Percentiles rank a stretch among this genome's conserved stretches.
phyloP scores from a whole-genome alignment of 2,329 filamentous ascomycete genomes.

The Fusarium poae region DNA sequence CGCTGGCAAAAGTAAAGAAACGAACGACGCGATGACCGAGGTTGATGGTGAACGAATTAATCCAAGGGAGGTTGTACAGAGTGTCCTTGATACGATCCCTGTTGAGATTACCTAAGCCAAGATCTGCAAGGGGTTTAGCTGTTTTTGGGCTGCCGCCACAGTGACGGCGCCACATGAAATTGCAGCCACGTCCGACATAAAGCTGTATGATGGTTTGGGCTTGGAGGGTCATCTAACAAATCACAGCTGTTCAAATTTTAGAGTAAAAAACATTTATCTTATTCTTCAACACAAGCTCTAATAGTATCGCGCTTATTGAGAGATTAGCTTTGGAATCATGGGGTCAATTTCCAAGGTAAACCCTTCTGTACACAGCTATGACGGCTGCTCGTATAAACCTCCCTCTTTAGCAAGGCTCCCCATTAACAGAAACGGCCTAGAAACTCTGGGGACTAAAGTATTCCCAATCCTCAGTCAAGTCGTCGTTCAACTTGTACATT shows the following conservation, averaged over 20 bases:
- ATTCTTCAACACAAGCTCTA: too few species aligned
- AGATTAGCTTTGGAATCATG: neutral
- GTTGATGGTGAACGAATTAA: slow-evolving; percentile 12
- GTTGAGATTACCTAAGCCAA: slow-evolving; percentile 22
- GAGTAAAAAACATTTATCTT: neutral
- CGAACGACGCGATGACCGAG: neutral
- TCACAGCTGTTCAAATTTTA: neutral
- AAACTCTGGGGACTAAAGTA: neutral
- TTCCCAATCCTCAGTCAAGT: slow-evolving; percentile 5
- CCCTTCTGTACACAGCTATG: too few species aligned
- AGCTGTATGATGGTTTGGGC: too few species aligned
- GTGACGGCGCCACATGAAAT: neutral
- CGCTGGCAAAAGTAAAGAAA: neutral
- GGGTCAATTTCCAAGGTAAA: neutral
- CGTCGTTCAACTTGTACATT: neutral
- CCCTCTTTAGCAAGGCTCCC: too few species aligned
- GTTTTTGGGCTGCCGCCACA: neutral
- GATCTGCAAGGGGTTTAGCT: slow-evolving; percentile 26
- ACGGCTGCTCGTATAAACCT: neutral
- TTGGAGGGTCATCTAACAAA: neutral
- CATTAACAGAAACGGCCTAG: neutral
- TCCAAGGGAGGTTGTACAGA: slow-evolving; percentile 31
- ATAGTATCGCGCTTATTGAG: too few species aligned
- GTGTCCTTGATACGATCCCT: slow-evolving; percentile 34
- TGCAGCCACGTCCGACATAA: neutral